These are phyloP conservation scores for Debaryomycetaceae sp. DNA, from an alignment of 1,139 yeast species.

Conservation along the genomic window DNA sequence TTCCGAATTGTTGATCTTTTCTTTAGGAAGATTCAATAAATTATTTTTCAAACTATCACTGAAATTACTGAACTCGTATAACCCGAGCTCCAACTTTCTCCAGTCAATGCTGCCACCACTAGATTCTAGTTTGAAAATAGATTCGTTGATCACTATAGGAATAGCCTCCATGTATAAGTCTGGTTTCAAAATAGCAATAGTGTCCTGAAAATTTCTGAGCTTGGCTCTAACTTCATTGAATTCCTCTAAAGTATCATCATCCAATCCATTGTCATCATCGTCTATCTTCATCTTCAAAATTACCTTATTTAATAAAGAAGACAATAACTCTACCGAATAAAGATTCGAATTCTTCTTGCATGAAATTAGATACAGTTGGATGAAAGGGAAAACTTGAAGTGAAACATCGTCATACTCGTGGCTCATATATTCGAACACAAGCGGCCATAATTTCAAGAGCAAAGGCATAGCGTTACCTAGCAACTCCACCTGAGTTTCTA, in stretches of 20 bases:
- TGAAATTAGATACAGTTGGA: constrained; percentile 68
- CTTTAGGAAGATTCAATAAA: constrained; percentile 63
- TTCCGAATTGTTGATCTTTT: constrained; percentile 57
- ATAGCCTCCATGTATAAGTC: constrained; percentile 69
- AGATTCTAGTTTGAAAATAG: constrained; percentile 36
- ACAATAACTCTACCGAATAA: constrained; percentile 47
- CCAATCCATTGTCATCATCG: constrained; percentile 62
- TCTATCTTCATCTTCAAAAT: constrained; percentile 80
- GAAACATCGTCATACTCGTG: constrained; percentile 91
- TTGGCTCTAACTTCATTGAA: constrained; percentile 74
- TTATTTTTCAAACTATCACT: constrained; percentile 80
- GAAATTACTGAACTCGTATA: constrained; percentile 73
- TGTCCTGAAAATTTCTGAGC: constrained; percentile 78
- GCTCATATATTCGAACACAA: constrained; percentile 63
- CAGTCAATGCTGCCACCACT: constrained; percentile 42
- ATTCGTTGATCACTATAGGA: constrained; percentile 61
- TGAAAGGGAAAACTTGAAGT: constrained; percentile 74
- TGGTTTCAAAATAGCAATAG: constrained; percentile 73
- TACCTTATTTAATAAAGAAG: constrained; percentile 63
- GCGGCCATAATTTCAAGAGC: constrained; percentile 58
- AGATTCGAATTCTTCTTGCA: constrained; percentile 55
- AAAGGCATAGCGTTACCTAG: constrained; percentile 36
- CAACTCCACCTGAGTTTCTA: constrained; percentile 51
- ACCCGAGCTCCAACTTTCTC: constrained; percentile 83
- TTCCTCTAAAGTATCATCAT: constrained; percentile 67